Base-by-base conservation (phyloP, 495 filamentous ascomycete species). In the Aspergillus bridgeri region DNA sequence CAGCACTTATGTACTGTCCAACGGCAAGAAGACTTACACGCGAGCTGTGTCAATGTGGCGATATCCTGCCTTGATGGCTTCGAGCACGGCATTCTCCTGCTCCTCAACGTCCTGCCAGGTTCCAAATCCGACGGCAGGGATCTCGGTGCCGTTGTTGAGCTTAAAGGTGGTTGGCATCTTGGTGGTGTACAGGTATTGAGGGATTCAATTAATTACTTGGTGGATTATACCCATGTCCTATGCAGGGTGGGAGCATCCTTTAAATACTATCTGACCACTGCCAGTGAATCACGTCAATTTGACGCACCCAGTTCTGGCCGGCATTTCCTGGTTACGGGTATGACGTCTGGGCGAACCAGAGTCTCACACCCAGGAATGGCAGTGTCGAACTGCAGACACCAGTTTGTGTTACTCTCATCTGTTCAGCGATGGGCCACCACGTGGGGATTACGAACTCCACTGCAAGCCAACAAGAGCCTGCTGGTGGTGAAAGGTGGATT, bases 21-120 rank as follows among this genome's bases (percentile, higher is more conserved):
- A 25, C 25, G 29, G 9, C 33, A 38, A 38, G 33, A 17, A 27
- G 33, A 69, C 76, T 53, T 65, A 82, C 76, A 79, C 65, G 62
- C 72, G 63, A 1, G 81, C 82, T 1, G 83, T 84, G 56, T 88
- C 83, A 44, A 88, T 82, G 53, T 86, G 84, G 13, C 76, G 74
- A 56, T 87, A 88, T 18, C 86, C 86, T 0, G 75, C 75, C 51
- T 83, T 78, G 43, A 82, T 65, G 5, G 79, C 79, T 60, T 74
- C 73, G 6, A 61, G 45, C 19, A 81, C 78, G 17, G 78, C 77
- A 8, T 57, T 65, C 57, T 81, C 78, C 50, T 80, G 79, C 1
- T 68, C 68, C 13, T 71, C 63, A 38, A 60, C 66, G 58, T 82
- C 79, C 51, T 81, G 79, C 79, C 76, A 82, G 22, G 78, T 82